A percentile compares a stretch with the other conserved stretches of the same genome.
These are phyloP conservation scores for Russula sp. DNA, from an alignment of 768 basidiomycete species.

Conservation along the genomic window DNA sequence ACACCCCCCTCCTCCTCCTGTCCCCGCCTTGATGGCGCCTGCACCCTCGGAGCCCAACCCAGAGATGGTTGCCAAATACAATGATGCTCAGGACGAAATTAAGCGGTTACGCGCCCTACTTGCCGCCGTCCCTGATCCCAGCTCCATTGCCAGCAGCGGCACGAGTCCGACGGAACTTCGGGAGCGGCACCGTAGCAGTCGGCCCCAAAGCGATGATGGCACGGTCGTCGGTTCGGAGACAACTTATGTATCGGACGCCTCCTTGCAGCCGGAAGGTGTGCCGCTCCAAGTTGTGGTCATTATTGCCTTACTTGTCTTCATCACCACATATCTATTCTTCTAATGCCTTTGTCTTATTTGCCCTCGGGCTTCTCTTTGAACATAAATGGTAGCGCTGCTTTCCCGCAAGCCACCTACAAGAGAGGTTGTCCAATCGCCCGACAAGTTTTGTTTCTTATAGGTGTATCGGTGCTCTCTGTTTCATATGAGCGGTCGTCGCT, in stretches of 20 bases:
- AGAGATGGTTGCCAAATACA: conserved; percentile 56
- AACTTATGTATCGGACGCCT: conserved; percentile 55
- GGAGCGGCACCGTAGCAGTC: conserved; percentile 47
- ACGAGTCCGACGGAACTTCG: conserved; percentile 50
- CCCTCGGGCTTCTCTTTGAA: conserved; percentile 3
- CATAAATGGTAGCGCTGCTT: conserved; percentile 19
- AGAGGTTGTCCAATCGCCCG: conserved; percentile 2
- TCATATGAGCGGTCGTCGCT: conserved; percentile 14
- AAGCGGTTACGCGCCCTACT: conserved; percentile 59
- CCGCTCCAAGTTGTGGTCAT: conserved; percentile 91
- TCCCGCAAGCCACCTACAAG: conserved; percentile 11
- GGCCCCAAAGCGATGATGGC: conserved; percentile 50
- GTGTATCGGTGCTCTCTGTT: conserved; percentile 24
- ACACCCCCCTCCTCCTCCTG: conserved; percentile 34
- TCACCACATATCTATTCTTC: conserved; percentile 97
- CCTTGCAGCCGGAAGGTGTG: conserved; percentile 77
- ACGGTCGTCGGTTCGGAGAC: conserved; percentile 54
- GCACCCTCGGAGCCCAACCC: conserved; percentile 42
- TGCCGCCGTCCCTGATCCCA: conserved; percentile 52
- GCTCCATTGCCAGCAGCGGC: conserved; percentile 45
- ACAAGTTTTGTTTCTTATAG: conserved; percentile 6
- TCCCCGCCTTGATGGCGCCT: conserved; percentile 36
- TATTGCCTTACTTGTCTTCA: conserved; percentile 87
- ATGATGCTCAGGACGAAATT: conserved; percentile 68
- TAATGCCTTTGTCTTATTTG: conserved; percentile 43